Base-by-base conservation (phyloP, 1,139 yeast genomes). In the Hemisphaericaspora xylofermentans region DNA sequence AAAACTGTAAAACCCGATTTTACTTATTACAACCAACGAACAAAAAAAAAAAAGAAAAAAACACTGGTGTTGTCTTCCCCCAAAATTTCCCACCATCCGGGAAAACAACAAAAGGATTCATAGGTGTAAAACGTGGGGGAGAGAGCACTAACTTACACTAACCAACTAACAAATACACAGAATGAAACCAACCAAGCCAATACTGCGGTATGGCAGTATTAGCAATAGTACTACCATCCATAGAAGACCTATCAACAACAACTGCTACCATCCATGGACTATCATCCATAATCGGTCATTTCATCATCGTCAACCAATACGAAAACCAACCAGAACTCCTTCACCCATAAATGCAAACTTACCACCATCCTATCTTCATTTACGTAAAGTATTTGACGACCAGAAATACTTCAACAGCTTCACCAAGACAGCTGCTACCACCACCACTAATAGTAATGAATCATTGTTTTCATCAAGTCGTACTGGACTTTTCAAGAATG, bases 401-500 rank as follows among this genome's bases (percentile, higher is more conserved):
- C 68, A 65, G 28, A 60, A 59, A 35, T 75, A 66, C 49, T 78
- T 65, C 48, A 54, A 58, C 24, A 54, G 55, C 24, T 70, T 71
- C 57, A 66, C 58, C 43, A 61, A 52, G 41, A 21, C 36, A 16
- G 30, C 15, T 24, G 27, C n/a, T 8, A 24, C 13, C 5, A 13
- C 42, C 13, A 16, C 38, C 41, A 39, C 36, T 16, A 35, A n/a
- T n/a, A n/a, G n/a, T n/a, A n/a, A 38, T 24, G 36, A 15, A 2
- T 50, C 58, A 10, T 47, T 57, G 18, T 56, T 49, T 4, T 13
- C 29, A 10, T 28, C 39, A 9, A 49, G 54, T 2, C 49, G 66
- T 3, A 63, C 81, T 0, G 98, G 98, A 0, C 69, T 93, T 29
- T 89, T 93, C 58, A 71, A 74, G 40, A 91, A 91, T 54, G 82